phyloP scores from a whole-genome alignment of 345 rosid species.

The Crucihimalaya himalaica region DNA sequence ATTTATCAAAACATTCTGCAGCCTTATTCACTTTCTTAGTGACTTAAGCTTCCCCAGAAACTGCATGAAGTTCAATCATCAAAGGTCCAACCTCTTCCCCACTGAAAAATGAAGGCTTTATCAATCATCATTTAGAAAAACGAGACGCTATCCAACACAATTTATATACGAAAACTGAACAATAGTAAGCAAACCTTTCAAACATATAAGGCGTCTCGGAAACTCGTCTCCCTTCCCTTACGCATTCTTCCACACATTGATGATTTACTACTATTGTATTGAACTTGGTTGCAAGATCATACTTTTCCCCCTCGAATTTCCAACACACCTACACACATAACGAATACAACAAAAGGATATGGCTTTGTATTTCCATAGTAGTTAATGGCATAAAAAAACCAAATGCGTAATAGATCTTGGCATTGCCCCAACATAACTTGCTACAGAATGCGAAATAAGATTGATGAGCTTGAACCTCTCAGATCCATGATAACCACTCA shows the following conservation, averaged over 20 bases:
- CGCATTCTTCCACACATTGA: conserved; percentile 82
- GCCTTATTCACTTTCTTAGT: conserved; percentile 40
- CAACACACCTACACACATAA: conserved; percentile 63
- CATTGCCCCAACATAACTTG: conserved; percentile 78
- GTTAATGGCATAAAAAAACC: conserved; percentile 38
- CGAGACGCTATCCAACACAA: not conserved
- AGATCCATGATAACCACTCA: conserved; percentile 81
- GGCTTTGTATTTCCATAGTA: not conserved
- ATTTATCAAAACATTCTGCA: conserved; percentile 40
- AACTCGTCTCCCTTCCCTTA: conserved; percentile 61
- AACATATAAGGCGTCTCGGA: conserved; percentile 60
- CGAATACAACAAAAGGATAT: conserved; percentile 1
- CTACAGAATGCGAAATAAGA: conserved; percentile 68
- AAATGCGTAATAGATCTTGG: conserved; percentile 73
- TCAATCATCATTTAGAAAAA: not conserved
- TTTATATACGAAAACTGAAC: not conserved
- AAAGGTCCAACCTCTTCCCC: conserved; percentile 76
- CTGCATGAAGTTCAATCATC: conserved; percentile 46
- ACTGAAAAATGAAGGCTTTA: conserved; percentile 41
- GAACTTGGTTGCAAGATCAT: conserved; percentile 63
- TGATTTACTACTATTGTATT: conserved; percentile 62
- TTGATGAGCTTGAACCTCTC: conserved; percentile 84
- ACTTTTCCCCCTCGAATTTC: conserved; percentile 78
- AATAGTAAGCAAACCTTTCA: conserved; percentile 52
- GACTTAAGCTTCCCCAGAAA: conserved; percentile 31